Percentiles rank a stretch among this genome's conserved stretches.
These are phyloP conservation scores for Sporobolomyces roseus DNA, from an alignment of 768 basidiomycete genomes.

Conservation along the genomic window DNA sequence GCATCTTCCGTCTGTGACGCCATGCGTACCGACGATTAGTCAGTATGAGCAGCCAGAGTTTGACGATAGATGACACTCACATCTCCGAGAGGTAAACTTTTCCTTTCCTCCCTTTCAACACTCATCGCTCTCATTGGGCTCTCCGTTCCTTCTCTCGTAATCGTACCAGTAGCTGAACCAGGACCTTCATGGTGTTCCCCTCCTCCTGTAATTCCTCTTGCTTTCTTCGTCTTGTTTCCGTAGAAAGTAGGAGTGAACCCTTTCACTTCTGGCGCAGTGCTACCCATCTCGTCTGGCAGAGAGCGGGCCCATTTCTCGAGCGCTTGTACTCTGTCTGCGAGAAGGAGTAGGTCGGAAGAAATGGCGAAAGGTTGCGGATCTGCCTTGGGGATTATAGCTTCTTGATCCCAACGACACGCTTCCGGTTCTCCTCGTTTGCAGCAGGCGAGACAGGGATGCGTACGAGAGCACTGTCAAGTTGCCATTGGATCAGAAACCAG, in stretches of 20 bases:
- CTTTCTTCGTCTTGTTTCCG: slow-evolving; percentile 20
- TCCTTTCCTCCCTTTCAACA: slow-evolving; percentile 11
- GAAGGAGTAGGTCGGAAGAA: slow-evolving; percentile 24
- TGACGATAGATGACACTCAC: background rate
- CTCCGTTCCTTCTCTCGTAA: slow-evolving; percentile 9
- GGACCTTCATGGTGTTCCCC: background rate
- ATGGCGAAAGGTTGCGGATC: slow-evolving; percentile 37
- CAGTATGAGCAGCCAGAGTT: background rate
- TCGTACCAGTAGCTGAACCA: background rate
- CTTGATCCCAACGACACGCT: slow-evolving; percentile 16
- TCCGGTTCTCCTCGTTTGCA: slow-evolving; percentile 29
- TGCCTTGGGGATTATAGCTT: background rate
- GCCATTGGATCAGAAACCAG: background rate
- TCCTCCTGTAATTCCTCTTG: background rate
- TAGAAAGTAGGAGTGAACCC: background rate
- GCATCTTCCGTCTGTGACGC: slow-evolving; percentile 39
- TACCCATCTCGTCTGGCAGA: background rate
- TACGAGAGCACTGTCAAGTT: background rate
- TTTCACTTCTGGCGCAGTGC: slow-evolving; percentile 3
- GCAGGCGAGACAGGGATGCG: slow-evolving; percentile 26
- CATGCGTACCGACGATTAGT: background rate
- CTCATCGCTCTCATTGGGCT: background rate
- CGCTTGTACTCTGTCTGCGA: slow-evolving; percentile 28
- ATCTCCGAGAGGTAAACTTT: background rate
- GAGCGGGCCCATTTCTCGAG: slow-evolving; percentile 32